Evolutionary conservation across 371 early-diverging fungal species (phyloP).

Genomic region (Dichotomocladium elegans): DNA sequence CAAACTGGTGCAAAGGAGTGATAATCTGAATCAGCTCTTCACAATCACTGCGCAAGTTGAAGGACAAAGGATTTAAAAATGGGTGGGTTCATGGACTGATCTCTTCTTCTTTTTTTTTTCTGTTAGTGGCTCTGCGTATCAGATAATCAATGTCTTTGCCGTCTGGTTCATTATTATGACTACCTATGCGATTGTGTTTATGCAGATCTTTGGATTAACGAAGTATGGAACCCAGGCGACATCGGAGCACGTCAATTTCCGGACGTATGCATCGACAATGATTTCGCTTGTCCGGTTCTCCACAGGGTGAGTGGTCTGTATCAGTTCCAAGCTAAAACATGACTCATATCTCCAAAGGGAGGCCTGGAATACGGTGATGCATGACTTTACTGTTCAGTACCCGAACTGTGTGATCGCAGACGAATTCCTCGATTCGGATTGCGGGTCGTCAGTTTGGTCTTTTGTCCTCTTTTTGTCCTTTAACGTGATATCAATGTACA

Average conservation of each 20-base stretch:
- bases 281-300: conserved; percentile 65
- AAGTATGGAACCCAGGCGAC: conserved; percentile 54
- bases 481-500: conserved; percentile 75
- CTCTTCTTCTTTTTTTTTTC: neutral
- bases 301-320: conserved; percentile 60
- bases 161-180: conserved; percentile 67
- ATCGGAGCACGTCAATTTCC: conserved; percentile 60
- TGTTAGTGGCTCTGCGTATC: conserved; percentile 52
- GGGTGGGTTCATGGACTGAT: neutral
- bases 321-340: neutral
- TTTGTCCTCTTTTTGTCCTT: conserved; percentile 64
- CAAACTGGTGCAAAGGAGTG: conserved; percentile 61
- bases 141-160: conserved; percentile 60
- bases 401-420: conserved; percentile 59
- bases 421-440: conserved; percentile 59
- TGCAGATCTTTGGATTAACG: conserved; percentile 71
- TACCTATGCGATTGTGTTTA: conserved; percentile 68
- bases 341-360: conserved; percentile 39
- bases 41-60: conserved; percentile 65
- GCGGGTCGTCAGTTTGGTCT: conserved; percentile 61
- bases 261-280: conserved; percentile 51
- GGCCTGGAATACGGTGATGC: conserved; percentile 73
- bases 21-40: conserved; percentile 62
- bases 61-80: too few relatives aligned
- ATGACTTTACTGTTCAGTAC: conserved; percentile 58